phyloP scores from a whole-genome alignment of 345 rosid species.

The Eucalyptus caleyi region DNA sequence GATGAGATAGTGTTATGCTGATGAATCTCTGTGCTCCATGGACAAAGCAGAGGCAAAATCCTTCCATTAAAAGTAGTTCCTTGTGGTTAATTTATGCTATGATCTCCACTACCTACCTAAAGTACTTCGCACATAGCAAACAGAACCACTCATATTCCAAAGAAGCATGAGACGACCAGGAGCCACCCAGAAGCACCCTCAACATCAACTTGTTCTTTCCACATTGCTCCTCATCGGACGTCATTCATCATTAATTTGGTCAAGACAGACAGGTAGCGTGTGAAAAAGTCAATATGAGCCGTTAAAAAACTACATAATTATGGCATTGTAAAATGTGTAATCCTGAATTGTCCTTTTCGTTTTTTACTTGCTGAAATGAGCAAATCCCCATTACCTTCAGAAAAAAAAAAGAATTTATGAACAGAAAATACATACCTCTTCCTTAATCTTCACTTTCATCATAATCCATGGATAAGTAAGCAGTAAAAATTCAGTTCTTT shows the following conservation, averaged over 20 bases:
- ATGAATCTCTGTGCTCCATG: neutral
- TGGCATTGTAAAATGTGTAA: neutral
- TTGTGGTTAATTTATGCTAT: neutral
- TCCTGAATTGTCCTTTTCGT: neutral
- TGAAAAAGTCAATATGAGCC: neutral
- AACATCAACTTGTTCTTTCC: neutral
- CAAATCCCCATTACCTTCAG: neutral
- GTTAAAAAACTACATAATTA: neutral
- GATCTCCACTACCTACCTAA: neutral
- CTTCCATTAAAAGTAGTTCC: neutral
- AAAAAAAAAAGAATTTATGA: neutral
- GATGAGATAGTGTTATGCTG: neutral
- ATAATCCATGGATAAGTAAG: neutral
- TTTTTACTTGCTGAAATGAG: neutral
- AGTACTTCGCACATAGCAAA: neutral
- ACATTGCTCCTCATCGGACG: neutral
- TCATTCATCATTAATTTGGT: neutral
- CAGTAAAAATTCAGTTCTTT: too few relatives aligned
- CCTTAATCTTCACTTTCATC: neutral
- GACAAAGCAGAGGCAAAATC: neutral
- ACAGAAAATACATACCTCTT: neutral
- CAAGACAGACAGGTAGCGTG: neutral
- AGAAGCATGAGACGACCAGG: neutral
- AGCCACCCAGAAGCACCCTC: neutral
- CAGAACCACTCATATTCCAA: neutral